A percentile compares a stretch with the other conserved stretches of the same genome.
Conservation (phyloP, 495 filamentous ascomycete species). For the Podospora tetraspora region DNA sequence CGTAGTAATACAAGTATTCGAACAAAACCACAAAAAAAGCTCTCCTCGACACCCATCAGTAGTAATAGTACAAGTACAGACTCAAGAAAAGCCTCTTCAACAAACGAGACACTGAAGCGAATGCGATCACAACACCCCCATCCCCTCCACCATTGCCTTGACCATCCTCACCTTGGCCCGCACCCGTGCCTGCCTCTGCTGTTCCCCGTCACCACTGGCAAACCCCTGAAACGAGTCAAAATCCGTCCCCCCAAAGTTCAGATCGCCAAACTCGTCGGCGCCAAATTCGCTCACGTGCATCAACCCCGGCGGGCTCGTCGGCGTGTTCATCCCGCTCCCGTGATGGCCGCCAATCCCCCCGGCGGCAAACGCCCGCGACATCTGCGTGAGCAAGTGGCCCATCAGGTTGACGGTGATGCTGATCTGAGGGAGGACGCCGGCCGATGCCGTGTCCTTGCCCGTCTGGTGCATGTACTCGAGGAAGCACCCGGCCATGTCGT, state of each 20-base stretch:
- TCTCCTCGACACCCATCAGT: neutral
- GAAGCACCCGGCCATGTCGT: neutral
- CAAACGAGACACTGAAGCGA: neutral
- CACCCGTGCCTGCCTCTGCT: neutral
- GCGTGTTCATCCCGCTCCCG: neutral
- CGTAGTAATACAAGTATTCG: neutral
- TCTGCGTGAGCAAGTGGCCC: neutral
- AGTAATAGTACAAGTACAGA: neutral
- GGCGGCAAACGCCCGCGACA: neutral
- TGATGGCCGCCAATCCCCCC: neutral
- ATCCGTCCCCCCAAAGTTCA: neutral
- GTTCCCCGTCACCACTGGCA: neutral
- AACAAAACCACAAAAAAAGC: neutral
- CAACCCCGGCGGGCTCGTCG: neutral
- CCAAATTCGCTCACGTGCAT: neutral
- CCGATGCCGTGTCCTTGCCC: neutral
- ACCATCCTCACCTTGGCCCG: neutral
- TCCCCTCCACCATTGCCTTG: neutral
- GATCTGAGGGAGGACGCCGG: neutral
- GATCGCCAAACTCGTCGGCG: neutral
- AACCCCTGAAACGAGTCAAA: neutral
- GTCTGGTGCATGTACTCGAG: neutral
- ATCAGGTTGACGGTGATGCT: neutral
- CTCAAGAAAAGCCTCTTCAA: neutral
- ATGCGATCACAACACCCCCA: neutral